A percentile compares a stretch with the other conserved stretches of the same genome.
Evolutionary conservation across 345 rosid genomes (phyloP).

Genomic region (Syzygium oleosum): DNA sequence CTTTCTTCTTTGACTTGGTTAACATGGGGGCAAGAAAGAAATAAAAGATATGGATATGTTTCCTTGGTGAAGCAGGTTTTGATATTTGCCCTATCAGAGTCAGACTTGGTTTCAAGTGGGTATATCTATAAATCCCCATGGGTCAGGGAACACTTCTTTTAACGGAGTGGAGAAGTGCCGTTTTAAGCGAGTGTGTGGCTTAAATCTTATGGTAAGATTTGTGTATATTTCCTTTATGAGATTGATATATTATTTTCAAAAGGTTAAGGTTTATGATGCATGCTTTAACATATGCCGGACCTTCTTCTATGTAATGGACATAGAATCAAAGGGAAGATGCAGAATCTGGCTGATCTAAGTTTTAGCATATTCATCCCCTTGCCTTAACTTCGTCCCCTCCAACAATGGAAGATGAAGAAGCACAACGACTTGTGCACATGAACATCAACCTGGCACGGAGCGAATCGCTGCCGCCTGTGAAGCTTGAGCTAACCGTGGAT

Average conservation of each 20-base stretch:
- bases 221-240: too few relatives aligned
- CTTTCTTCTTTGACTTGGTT: too few relatives aligned
- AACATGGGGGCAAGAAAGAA: too few relatives aligned
- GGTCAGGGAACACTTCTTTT: too few relatives aligned
- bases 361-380: not conserved
- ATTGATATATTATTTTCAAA: not conserved
- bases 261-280: not conserved
- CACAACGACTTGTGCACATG: not conserved
- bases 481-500: slow-evolving; percentile 54
- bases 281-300: not conserved
- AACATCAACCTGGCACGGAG: slow-evolving; percentile 8
- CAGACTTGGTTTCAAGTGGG: too few relatives aligned
- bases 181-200: too few relatives aligned
- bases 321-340: not conserved
- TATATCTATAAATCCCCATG: too few relatives aligned
- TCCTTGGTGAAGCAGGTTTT: too few relatives aligned
- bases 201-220: too few relatives aligned
- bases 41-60: too few relatives aligned
- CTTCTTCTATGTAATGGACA: not conserved
- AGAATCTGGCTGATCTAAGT: not conserved
- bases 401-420: slow-evolving; percentile 5
- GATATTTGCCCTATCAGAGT: too few relatives aligned
- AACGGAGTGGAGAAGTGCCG: too few relatives aligned
- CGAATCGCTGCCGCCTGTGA: not conserved
- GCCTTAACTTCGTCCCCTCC: not conserved